A percentile compares a stretch with the other conserved stretches of the same genome.
Evolutionary conservation across 176 grass and related monocot genomes (phyloP).

Genomic region (Typha latifolia): DNA sequence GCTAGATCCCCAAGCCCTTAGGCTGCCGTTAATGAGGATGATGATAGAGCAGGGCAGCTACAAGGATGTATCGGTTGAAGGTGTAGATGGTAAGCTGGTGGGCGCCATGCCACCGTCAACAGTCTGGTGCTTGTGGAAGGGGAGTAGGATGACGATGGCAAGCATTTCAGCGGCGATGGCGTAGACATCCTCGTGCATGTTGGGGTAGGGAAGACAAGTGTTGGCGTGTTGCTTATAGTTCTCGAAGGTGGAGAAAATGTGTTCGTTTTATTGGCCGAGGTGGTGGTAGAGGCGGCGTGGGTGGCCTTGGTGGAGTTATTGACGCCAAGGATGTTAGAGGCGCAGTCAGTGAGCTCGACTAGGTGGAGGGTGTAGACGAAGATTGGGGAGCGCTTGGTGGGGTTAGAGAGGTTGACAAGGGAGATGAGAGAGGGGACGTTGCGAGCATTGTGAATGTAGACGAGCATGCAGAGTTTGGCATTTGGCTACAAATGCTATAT

Average conservation of each 20-base stretch:
- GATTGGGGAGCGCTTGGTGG: not conserved
- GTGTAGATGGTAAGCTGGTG: slow-evolving; percentile 34
- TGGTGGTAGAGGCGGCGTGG: slow-evolving; percentile 8
- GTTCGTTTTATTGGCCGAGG: slow-evolving; percentile 7
- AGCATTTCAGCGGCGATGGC: slow-evolving; percentile 63
- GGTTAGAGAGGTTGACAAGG: not conserved
- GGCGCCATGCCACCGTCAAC: slow-evolving; percentile 75
- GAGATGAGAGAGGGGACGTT: too few relatives aligned
- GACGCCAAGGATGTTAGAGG: too few relatives aligned
- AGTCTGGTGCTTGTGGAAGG: slow-evolving; percentile 89
- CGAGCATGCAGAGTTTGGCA: too few relatives aligned
- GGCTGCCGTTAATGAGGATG: slow-evolving; percentile 67
- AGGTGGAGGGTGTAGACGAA: not conserved
- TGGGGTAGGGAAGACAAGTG: slow-evolving; percentile 63
- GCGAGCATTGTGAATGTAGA: too few relatives aligned
- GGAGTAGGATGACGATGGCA: slow-evolving; percentile 65
- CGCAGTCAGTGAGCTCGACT: too few relatives aligned
- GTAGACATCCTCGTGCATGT: slow-evolving; percentile 81
- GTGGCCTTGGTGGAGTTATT: not conserved
- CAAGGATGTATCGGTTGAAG: slow-evolving; percentile 57
- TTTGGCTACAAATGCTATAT: too few relatives aligned
- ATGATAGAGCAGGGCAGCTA: slow-evolving; percentile 55
- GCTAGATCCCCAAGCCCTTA: slow-evolving; percentile 37
- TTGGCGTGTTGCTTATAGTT: slow-evolving; percentile 50
- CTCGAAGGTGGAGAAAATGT: slow-evolving; percentile 75